Conservation (phyloP, 352 stramenopile species). For the Pythium insidiosum region DNA sequence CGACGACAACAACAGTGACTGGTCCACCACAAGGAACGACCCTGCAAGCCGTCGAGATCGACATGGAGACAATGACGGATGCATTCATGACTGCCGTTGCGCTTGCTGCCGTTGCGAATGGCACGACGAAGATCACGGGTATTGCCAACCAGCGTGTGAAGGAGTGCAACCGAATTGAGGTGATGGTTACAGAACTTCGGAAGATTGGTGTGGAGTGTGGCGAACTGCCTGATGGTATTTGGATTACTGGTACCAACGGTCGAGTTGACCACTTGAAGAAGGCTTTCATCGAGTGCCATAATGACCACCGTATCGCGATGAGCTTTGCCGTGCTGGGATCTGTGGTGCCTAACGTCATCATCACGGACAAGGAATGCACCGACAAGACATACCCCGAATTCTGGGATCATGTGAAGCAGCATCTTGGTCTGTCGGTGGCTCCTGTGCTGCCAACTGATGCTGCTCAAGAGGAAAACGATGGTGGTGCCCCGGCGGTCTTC, state of each 20-base stretch:
- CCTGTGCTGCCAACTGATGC: constrained; percentile 24
- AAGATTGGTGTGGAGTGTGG: constrained; percentile 89
- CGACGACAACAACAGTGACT: constrained; percentile 54
- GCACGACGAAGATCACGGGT: constrained; percentile 95
- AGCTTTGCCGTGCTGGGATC: constrained; percentile 94
- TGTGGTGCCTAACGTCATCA: constrained; percentile 88
- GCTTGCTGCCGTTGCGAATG: constrained; percentile 91
- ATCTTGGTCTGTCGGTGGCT: constrained; percentile 47
- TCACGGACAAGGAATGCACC: constrained; percentile 96
- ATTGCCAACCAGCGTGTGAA: constrained; percentile 98
- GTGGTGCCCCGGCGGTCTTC: constrained; percentile 42
- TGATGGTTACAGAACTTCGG: constrained; percentile 94
- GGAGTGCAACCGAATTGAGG: constrained; percentile 97
- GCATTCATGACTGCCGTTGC: constrained; percentile 97
- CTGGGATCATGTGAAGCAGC: constrained; percentile 77
- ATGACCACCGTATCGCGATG: constrained; percentile 98
- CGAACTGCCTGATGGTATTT: constrained; percentile 70
- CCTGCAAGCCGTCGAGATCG: constrained; percentile 88
- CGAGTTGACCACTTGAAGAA: constrained; percentile 41
- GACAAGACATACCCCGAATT: constrained; percentile 98
- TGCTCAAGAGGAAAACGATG: constrained; percentile 5
- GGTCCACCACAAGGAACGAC: constrained; percentile 67
- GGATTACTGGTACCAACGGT: constrained; percentile 56
- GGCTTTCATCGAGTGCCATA: constrained; percentile 85
- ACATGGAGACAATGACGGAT: constrained; percentile 97